Evolutionary conservation across 306 rosid genomes (phyloP).

Genomic region (Trichosanthes cucumerina): DNA sequence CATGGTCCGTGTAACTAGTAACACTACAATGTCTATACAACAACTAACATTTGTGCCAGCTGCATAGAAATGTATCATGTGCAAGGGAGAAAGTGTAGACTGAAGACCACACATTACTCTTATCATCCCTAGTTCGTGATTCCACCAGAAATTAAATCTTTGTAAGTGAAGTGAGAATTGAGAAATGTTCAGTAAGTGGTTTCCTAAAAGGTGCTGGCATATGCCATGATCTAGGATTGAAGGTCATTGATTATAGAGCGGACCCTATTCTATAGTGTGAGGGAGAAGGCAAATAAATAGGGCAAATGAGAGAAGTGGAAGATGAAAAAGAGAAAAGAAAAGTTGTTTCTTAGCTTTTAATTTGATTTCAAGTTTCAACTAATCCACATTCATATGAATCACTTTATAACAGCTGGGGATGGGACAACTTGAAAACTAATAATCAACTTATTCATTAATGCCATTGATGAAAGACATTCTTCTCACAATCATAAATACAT

Average conservation of each 20-base stretch:
- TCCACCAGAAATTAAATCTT: not conserved
- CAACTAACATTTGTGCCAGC: constrained; percentile 1
- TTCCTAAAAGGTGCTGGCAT: not conserved
- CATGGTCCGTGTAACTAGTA: not conserved
- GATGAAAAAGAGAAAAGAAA: not conserved
- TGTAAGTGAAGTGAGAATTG: not conserved
- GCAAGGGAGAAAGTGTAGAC: not conserved
- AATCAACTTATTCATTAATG: not conserved
- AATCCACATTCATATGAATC: not conserved
- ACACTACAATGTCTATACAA: not conserved
- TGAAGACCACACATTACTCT: not conserved
- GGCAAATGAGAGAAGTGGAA: not conserved
- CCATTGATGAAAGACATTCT: not conserved
- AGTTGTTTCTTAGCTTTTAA: not conserved
- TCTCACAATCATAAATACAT: not conserved
- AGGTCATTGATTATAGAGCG: not conserved
- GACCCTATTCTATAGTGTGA: no score
- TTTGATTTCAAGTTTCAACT: not conserved
- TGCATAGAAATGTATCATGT: not conserved
- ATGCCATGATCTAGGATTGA: not conserved
- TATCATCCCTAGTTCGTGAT: not conserved
- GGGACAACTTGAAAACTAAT: not conserved
- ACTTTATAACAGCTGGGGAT: not conserved
- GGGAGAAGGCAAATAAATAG: not conserved
- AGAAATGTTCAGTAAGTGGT: not conserved